Evolutionary conservation across 2,329 filamentous ascomycete genomes (phyloP), one percentile per base, ranked within the genome.

Genomic region (Penicillium sp.): DNA sequence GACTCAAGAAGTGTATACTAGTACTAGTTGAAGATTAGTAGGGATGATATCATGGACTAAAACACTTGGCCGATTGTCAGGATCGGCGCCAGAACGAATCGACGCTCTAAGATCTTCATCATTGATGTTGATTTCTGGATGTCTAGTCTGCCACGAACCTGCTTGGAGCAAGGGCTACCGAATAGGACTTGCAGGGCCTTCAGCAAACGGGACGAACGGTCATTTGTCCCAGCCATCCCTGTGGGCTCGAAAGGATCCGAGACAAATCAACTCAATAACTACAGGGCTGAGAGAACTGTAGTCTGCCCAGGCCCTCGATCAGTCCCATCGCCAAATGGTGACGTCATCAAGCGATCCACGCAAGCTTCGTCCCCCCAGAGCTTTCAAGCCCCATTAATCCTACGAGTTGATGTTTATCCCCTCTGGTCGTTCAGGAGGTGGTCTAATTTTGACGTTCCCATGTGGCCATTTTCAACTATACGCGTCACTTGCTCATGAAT

Each of bases 21-120:
- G 4, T 26, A 26, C 4, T 26, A 49, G 30, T 38, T 57, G 41
- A 41, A 45, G 26, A 41, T 48, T 38, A 48, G 54, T 9, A 48
- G 50, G 56, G 31, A 58, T 58, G 56, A 58, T 48, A 52, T 58
- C 56, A 58, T 58, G 35, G 35, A 41, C 35, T 41, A 13, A 41
- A 41, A 9, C 6, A 41, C 35, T 41, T 41, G 35, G 35, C 35
- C 15, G 35, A 41, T 41, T 15, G 35, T 11, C 35, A 41, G 35
- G 35, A 41, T 41, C 35, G 35, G 5, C 35, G 11, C 11, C 15
- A 15, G 35, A 13, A 41, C 13, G 15, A 41, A 41, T 41, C 35
- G 35, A 41, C 26, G 26, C 26, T 26, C 21, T 26, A 26, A 26
- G 35, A 41, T 41, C 13, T 41, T 15, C 15, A 41, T 11, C 35